A percentile compares a stretch with the other conserved stretches of the same genome.
Evolutionary conservation across 257 asterid species (phyloP).

Genomic region (Mitragyna speciosa): DNA sequence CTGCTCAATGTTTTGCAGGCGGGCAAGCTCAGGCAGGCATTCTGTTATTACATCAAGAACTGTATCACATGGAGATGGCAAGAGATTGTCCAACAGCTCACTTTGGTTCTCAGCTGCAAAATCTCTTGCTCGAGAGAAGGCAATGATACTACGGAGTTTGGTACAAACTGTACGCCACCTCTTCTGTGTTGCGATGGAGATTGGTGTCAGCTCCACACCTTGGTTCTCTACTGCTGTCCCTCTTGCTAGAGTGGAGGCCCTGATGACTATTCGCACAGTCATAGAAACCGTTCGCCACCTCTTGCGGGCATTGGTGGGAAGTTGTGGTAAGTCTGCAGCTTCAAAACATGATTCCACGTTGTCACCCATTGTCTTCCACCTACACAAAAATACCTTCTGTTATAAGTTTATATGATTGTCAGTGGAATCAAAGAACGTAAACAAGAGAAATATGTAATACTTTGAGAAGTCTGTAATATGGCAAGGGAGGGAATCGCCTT

Average conservation of each 20-base stretch:
- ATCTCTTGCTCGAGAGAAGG: conserved; percentile 5
- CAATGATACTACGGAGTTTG: conserved; percentile 7
- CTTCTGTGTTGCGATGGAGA: not conserved
- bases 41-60: conserved; percentile 29
- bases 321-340: not conserved
- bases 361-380: not conserved
- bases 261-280: not conserved
- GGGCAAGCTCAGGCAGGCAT: conserved; percentile 12
- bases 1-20: conserved; percentile 14
- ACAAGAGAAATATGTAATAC: no score
- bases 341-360: not conserved
- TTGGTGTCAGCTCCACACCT: not conserved
- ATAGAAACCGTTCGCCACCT: not conserved
- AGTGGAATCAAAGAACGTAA: no score
- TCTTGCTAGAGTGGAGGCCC: not conserved
- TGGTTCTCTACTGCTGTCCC: not conserved
- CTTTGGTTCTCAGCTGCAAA: not conserved
- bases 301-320: not conserved
- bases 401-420: no score
- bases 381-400: no score
- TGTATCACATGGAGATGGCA: conserved; percentile 18
- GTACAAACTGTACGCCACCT: conserved; percentile 8
- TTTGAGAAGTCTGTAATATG: no score
- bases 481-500: no score
- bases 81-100: not conserved